A percentile compares a stretch with the other conserved stretches of the same genome.
Conservation (phyloP, 306 rosid species). For the Leucaena leucocephala region DNA sequence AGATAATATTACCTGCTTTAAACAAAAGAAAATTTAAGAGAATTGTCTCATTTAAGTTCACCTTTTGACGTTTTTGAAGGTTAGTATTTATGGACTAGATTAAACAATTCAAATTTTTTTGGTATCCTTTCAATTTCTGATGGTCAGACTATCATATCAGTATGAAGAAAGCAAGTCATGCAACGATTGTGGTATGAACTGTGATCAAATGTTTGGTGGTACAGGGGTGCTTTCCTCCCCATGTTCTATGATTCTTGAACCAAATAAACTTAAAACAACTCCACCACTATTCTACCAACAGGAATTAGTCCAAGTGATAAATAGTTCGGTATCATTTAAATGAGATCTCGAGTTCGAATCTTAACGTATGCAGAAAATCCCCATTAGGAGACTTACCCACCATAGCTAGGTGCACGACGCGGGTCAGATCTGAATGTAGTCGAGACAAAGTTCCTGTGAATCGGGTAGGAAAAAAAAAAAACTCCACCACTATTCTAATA, state of each 20-base stretch:
- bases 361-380: no score
- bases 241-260: slow-evolving; percentile 28
- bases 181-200: slow-evolving; percentile 27
- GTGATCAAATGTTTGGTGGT: slow-evolving; percentile 29
- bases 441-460: no score
- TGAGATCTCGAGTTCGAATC: no score
- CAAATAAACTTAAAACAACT: neutral
- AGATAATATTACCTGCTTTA: neutral
- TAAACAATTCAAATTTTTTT: neutral
- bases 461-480: neutral
- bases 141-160: neutral
- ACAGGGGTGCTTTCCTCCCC: neutral
- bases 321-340: no score
- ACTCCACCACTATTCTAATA: slow-evolving; percentile 35
- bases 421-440: no score
- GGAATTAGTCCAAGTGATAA: no score
- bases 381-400: no score
- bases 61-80: neutral
- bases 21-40: neutral
- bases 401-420: no score
- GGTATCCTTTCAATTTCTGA: neutral
- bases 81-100: neutral
- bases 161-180: neutral
- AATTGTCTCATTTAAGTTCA: neutral
- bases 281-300: slow-evolving; percentile 40